Conservation (phyloP, 306 rosid species). For the Alnus rubra region DNA sequence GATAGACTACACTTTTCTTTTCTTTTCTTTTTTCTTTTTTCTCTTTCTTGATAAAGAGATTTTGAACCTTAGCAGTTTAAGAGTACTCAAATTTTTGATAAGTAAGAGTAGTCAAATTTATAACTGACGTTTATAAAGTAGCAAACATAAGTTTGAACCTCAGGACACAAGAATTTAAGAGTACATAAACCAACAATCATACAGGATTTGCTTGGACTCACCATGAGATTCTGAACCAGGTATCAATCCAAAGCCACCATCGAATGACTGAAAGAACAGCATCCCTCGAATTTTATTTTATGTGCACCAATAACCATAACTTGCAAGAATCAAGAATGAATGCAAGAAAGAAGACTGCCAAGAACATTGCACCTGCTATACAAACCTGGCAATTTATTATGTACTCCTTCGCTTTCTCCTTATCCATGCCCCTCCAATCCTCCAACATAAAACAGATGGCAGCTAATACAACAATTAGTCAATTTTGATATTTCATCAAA, state of each 20-base stretch:
- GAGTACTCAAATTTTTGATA: background rate
- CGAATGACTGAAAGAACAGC: conserved; percentile 69
- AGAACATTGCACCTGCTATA: conserved; percentile 23
- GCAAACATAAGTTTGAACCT: background rate
- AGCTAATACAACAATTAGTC: conserved; percentile 56
- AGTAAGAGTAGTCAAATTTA: background rate
- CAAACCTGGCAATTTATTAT: conserved; percentile 85
- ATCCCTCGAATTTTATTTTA: conserved; percentile 15
- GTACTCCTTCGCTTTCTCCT: conserved; percentile 82
- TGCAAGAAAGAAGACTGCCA: background rate
- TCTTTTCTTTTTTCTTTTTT: background rate
- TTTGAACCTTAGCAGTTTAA: background rate
- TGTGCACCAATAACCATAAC: background rate
- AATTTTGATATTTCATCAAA: conserved; percentile 24
- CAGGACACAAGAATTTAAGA: background rate
- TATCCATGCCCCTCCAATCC: conserved; percentile 95
- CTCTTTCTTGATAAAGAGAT: background rate
- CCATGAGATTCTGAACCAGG: conserved; percentile 98
- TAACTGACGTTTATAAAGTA: background rate
- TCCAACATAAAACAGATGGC: conserved; percentile 78
- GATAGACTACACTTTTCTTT: background rate
- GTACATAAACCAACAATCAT: background rate
- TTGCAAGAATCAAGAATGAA: conserved; percentile 9
- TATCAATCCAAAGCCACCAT: conserved; percentile 95
- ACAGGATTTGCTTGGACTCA: conserved; percentile 48